phyloP scores from a whole-genome alignment of 257 asterid genomes.

The Scutellaria barbata region DNA sequence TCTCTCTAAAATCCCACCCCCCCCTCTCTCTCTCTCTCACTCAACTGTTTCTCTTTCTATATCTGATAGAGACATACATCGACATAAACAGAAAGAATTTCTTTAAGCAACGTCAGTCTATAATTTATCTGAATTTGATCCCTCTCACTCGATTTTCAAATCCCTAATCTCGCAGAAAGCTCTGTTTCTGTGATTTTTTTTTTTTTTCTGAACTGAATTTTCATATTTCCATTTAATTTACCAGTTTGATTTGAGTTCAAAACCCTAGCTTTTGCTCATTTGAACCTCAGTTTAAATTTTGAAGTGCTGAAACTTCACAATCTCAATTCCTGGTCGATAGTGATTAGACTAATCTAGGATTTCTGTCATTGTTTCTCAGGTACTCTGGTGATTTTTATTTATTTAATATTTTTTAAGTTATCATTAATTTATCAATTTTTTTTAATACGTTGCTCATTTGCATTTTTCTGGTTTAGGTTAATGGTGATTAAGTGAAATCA shows the following conservation, averaged over 20 bases:
- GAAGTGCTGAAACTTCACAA: conserved; percentile 36
- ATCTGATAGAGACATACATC: conserved; percentile 52
- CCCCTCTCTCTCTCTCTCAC: conserved; percentile 33
- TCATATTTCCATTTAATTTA: conserved; percentile 20
- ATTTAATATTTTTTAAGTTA: neutral
- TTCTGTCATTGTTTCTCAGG: conserved; percentile 40
- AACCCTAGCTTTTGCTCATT: conserved; percentile 55
- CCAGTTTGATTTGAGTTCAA: conserved; percentile 41
- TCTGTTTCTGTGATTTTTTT: too few species aligned
- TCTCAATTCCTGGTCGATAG: conserved; percentile 37
- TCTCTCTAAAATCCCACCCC: conserved; percentile 29
- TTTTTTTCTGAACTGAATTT: conserved; percentile 31
- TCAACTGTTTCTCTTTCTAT: conserved; percentile 38
- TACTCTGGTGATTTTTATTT: conserved; percentile 38
- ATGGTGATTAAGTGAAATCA: too few species aligned
- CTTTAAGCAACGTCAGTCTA: conserved; percentile 41
- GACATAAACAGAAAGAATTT: conserved; percentile 46
- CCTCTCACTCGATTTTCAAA: conserved; percentile 42
- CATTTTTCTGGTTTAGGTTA: too few species aligned
- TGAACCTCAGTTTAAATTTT: conserved; percentile 44
- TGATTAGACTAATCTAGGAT: conserved; percentile 36
- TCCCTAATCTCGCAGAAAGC: conserved; percentile 42
- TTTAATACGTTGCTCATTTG: too few species aligned
- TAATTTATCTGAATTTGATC: conserved; percentile 52
- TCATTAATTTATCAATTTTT: neutral